Base-by-base conservation (phyloP, 495 filamentous ascomycete species). In the Rusavskia elegans region DNA sequence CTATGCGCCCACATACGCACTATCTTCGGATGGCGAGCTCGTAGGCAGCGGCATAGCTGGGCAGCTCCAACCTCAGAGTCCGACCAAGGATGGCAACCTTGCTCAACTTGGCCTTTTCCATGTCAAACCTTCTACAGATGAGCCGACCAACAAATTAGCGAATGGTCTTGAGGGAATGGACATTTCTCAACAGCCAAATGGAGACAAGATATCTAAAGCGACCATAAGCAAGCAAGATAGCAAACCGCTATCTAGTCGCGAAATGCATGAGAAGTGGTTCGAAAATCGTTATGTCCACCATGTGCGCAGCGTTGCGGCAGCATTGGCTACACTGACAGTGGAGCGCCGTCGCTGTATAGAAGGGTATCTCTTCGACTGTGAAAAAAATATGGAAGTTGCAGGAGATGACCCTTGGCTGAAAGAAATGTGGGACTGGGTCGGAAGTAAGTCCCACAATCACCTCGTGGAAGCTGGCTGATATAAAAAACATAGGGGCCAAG, bases 301-400 rank as follows among this genome's bases (percentile, higher is more conserved):
- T 23, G 61, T 56, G 8, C 58, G 72, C 2, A 62, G 57, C 21
- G 65, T 66, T 10, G 59, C 67, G 42, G 67, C 73, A 49, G 70
- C 68, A 8, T 66, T 73, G 59, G 67, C 66, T 54, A 56, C 68
- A 48, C 64, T 62, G 60, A 71, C 64, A 25, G 55, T 78, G 19
- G 78, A 57, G 50, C 67, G 67, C 57, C 68, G 64, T 51, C 75
- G 72, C 48, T 81, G 84, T 51, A 74, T 74, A 52, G 81, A 84
- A 61, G 84, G 85, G 1, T 96, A 96, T 61, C 68, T 85, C 1
- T 88, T 94, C 57, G 75, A 95, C 61, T 83, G 74, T 53, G 58
- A 64, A 11, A 75, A 68, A 29, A 96, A 95, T 58, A 74, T 73
- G 53, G 59, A 73, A 8, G 78, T 95, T 23, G 65, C 84, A 1